Conservation (phyloP, 768 basidiomycete genomes). For the Phylloporus scabripes region DNA sequence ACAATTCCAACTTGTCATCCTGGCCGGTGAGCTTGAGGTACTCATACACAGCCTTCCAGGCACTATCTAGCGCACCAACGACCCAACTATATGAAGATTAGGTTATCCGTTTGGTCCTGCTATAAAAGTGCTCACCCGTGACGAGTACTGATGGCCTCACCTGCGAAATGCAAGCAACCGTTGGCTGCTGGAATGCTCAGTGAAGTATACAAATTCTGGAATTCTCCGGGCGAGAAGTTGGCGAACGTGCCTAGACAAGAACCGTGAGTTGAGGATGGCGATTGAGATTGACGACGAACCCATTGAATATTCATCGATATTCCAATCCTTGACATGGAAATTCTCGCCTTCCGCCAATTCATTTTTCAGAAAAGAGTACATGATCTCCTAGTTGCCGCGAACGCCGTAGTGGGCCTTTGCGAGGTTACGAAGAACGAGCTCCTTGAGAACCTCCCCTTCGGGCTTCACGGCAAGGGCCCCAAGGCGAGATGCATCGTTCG, state of each 20-base stretch:
- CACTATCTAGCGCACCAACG: slow-evolving; percentile 36
- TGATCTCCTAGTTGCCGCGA: not conserved
- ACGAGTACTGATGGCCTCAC: slow-evolving; percentile 12
- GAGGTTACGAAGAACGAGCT: slow-evolving; percentile 23
- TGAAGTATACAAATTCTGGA: slow-evolving; percentile 27
- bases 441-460: slow-evolving; percentile 16
- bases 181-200: slow-evolving; percentile 29
- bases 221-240: slow-evolving; percentile 37
- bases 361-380: slow-evolving; percentile 16
- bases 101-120: slow-evolving; percentile 11
- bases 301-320: slow-evolving; percentile 26
- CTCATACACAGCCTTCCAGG: slow-evolving; percentile 31
- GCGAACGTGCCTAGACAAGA: slow-evolving; percentile 35
- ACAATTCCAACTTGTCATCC: slow-evolving; percentile 4
- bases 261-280: not conserved
- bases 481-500: slow-evolving; percentile 35
- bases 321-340: slow-evolving; percentile 33
- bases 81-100: slow-evolving; percentile 32
- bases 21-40: slow-evolving; percentile 17
- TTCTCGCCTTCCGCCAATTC: slow-evolving; percentile 17
- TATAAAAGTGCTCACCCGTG: not conserved
- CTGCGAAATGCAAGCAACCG: slow-evolving; percentile 13
- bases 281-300: slow-evolving; percentile 20
- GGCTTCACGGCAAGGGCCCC: slow-evolving; percentile 28
- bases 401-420: slow-evolving; percentile 16